These are phyloP conservation scores for Leucocoprinus birnbaumii DNA, from an alignment of 768 basidiomycete genomes.

Conservation along the genomic window DNA sequence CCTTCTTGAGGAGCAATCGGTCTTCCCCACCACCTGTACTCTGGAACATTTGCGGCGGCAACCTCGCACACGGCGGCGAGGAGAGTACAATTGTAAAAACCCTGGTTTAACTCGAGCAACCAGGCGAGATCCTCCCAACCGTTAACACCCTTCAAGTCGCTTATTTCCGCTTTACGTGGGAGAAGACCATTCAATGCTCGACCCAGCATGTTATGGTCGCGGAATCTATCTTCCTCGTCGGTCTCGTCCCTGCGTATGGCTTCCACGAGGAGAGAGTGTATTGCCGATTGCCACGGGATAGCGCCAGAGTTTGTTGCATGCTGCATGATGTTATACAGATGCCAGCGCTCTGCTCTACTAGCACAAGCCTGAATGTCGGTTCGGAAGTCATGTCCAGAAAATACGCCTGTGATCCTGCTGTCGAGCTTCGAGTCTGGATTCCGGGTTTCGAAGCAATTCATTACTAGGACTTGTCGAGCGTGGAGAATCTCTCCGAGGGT, in stretches of 20 bases:
- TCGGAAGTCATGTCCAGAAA: constrained; percentile 3
- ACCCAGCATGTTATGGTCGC: constrained; percentile 19
- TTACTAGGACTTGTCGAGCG: no score
- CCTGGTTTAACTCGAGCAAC: constrained; percentile 24
- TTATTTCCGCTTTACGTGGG: constrained; percentile 17
- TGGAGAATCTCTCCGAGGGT: no score
- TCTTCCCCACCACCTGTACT: constrained; percentile 13
- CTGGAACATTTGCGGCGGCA: not conserved
- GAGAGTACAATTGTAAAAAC: constrained; percentile 21
- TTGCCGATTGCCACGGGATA: constrained; percentile 19
- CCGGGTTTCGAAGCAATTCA: no score
- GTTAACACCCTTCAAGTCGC: constrained; percentile 13
- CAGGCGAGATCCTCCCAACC: constrained; percentile 24
- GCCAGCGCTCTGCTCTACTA: constrained; percentile 13
- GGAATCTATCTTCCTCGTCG: constrained; percentile 13
- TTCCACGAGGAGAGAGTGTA: constrained; percentile 22
- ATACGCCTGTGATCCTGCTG: no score
- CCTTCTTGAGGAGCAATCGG: constrained; percentile 10
- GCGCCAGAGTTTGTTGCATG: constrained; percentile 18
- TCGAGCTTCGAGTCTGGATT: no score
- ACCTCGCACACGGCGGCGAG: constrained; percentile 22
- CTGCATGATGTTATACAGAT: constrained; percentile 20
- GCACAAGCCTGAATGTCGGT: constrained; percentile 9
- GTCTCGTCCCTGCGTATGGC: constrained; percentile 19
- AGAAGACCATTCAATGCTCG: constrained; percentile 23